phyloP scores from a whole-genome alignment of 2,329 filamentous ascomycete genomes.

The Beauveria bassiana region DNA sequence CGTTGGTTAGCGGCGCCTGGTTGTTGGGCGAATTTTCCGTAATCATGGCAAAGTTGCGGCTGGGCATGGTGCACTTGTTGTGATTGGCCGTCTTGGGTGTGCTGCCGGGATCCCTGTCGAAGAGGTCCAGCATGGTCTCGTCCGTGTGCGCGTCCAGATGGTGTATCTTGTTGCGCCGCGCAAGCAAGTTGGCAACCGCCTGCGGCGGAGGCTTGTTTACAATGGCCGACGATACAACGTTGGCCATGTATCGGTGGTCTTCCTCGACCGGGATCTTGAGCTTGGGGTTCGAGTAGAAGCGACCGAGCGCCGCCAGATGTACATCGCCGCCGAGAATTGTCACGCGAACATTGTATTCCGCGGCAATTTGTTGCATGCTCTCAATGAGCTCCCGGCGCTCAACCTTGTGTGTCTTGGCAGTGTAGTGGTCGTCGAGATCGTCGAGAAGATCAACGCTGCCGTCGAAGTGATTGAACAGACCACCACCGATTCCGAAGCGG shows the following conservation, averaged over 20 bases:
- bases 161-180: constrained; percentile 78
- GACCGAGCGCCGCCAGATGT: constrained; percentile 82
- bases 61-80: constrained; percentile 85
- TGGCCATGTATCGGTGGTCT: constrained; percentile 92
- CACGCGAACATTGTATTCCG: constrained; percentile 79
- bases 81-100: constrained; percentile 63
- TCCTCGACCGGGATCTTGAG: constrained; percentile 68
- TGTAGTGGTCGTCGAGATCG: constrained; percentile 94
- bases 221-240: constrained; percentile 89
- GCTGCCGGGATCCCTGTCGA: constrained; percentile 77
- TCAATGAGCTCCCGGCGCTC: constrained; percentile 75
- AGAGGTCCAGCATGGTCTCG: constrained; percentile 89
- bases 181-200: constrained; percentile 82
- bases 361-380: constrained; percentile 73
- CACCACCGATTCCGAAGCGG: constrained; percentile 76
- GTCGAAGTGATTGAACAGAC: constrained; percentile 89
- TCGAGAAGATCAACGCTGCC: constrained; percentile 88
- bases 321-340: constrained; percentile 94
- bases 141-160: constrained; percentile 67
- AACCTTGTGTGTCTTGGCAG: constrained; percentile 80
- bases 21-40: constrained; percentile 72
- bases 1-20: constrained; percentile 18
- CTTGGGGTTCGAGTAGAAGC: constrained; percentile 87
- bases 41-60: constrained; percentile 87
- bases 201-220: constrained; percentile 89